phyloP scores from a whole-genome alignment of 2,329 filamentous ascomycete genomes.

The Teratosphaeria gauchensis region DNA sequence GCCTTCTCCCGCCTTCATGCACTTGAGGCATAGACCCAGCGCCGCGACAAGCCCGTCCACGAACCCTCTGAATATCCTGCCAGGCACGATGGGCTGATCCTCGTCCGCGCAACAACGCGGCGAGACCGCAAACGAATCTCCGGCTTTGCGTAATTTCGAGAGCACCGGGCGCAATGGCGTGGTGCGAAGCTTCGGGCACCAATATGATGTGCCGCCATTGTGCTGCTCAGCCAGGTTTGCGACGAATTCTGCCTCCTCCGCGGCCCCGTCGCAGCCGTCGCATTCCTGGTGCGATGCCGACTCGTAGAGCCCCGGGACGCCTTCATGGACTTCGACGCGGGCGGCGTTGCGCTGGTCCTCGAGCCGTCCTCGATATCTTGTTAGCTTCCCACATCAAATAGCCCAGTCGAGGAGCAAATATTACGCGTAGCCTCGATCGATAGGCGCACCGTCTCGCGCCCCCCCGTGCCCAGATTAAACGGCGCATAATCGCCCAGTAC shows the following conservation, averaged over 20 bases:
- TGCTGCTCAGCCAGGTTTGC: background rate
- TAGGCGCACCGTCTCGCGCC: background rate
- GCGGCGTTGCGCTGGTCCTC: background rate
- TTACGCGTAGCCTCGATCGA: background rate
- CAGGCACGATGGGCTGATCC: background rate
- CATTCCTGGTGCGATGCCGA: background rate
- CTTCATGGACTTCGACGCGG: background rate
- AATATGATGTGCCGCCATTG: background rate
- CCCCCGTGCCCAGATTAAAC: background rate
- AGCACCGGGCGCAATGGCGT: background rate
- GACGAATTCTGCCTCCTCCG: background rate
- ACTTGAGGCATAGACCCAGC: background rate
- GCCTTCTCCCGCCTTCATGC: background rate
- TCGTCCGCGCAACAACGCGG: background rate
- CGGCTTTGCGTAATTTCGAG: background rate
- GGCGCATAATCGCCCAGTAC: background rate
- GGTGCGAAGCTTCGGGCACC: background rate
- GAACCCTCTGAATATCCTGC: background rate
- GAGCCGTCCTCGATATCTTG: background rate
- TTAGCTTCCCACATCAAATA: background rate
- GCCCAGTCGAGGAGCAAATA: background rate
- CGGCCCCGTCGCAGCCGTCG: background rate
- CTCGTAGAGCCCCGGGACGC: background rate
- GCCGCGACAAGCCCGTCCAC: background rate
- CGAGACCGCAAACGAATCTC: background rate